Base-by-base conservation (phyloP, 495 filamentous ascomycete species). In the Penicillium canescens region DNA sequence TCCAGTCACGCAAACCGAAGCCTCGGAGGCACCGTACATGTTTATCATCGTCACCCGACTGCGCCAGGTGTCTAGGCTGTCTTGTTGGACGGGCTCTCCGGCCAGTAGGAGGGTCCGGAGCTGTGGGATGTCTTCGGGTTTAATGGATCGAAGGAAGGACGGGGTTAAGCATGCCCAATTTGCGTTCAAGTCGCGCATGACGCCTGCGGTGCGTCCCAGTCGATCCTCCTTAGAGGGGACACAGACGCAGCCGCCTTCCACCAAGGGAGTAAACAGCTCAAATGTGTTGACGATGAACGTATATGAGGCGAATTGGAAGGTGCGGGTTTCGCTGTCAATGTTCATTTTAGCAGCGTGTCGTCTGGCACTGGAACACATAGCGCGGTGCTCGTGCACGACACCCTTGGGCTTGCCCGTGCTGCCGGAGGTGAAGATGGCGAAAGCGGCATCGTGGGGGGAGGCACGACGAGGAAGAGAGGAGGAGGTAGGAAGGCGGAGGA, bases 191-290 rank as follows among this genome's bases (percentile, higher is more conserved):
- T 54, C 57, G 2, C 63, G 63, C n/a, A 54, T 47, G 11, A 26
- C 44, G 6, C 28, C 34, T 7, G 40, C 46, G 65, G 78, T 50
- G 44, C 75, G 61, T 13, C 62, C 68, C 9, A 44, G 24, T 6
- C 72, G 59, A 4, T 66, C 64, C 14, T 68, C 46, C 9, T 84
- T 73, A 0, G 79, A 80, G 3, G 82, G 82, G 5, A 84, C 72
- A 60, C 81, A 84, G 14, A 86, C 67, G 36, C 78, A 82, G 5
- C 77, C 83, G 3, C 82, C 82, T 6, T 68, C 56, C 0, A 77
- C 76, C 1, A 89, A 65, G 0, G 84, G 82, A 1, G 80, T 80
- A 43, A 86, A 81, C 10, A 86, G 77, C 53, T 87, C 84, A 8
- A 42, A 42, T 10, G 40, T 42, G 20, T 42, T 42, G 40, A 42